Conservation (phyloP, 305 asterid genomes). For the Stenogyne calaminthoides region DNA sequence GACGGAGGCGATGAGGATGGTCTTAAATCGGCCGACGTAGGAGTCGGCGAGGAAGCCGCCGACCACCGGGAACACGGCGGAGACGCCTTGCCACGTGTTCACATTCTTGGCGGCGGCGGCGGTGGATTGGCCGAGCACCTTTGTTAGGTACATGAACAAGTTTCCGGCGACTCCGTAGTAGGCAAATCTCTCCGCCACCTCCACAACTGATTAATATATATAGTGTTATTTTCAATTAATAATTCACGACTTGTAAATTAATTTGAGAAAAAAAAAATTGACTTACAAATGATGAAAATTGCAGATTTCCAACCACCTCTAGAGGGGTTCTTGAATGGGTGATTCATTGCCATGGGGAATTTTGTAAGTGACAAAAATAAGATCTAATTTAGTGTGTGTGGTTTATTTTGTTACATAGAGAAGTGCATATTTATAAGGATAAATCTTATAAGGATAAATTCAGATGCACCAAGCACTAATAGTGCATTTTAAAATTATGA, state of each 20-base stretch:
- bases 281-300: constrained; percentile 58
- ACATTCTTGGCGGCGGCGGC: constrained; percentile 72
- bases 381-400: neutral
- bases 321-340: constrained; percentile 26
- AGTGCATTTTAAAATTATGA: too few species aligned
- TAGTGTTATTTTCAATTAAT: neutral
- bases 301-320: constrained; percentile 67
- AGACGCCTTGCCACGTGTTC: constrained; percentile 68
- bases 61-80: constrained; percentile 64
- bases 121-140: constrained; percentile 53
- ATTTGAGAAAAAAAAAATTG: neutral
- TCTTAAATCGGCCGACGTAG: constrained; percentile 64
- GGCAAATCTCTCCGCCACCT: constrained; percentile 67
- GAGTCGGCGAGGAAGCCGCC: constrained; percentile 80
- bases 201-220: constrained; percentile 40
- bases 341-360: constrained; percentile 26
- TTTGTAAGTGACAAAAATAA: neutral
- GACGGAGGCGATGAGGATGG: constrained; percentile 48
- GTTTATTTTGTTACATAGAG: neutral
- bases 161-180: constrained; percentile 68
- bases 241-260: neutral
- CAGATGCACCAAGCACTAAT: too few species aligned
- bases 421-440: neutral
- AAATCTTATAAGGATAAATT: too few species aligned
- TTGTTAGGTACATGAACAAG: constrained; percentile 59